Base-by-base conservation (phyloP, 192 early-diverging fungal genomes). In the Backusella psychrophila region DNA sequence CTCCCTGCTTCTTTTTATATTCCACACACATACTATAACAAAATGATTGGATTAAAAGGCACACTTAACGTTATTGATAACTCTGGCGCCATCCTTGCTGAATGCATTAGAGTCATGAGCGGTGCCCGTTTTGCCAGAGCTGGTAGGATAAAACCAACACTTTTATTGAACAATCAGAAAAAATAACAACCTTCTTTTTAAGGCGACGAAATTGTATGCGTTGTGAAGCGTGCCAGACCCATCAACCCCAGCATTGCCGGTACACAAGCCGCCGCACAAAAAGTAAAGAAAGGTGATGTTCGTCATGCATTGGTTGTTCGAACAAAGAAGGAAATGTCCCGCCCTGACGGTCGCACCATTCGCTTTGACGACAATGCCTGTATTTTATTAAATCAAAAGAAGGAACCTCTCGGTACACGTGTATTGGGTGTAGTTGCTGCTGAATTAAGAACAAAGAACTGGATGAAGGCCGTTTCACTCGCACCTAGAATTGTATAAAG, bases 311-410 rank as follows among this genome's bases (percentile, higher is more conserved):
- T 99, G 12, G 91, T 99, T 36, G 96, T 97, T 44, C 89, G 97
- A 66, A 95, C 95, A 52, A 89, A 90, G 75, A 96, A 95, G 85
- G 94, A 95, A 81, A 93, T 94, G 71, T 81, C 91, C 38, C 90
- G 97, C 46, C 91, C 93, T 19, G 97, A 99, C 75, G 97, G 97
- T 69, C 91, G 93, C 66, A 95, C 93, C 71, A 90, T 97, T 66
- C 89, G 92, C 38, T 99, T 99, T 78, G 97, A 99, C 76, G 97
- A 99, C 81, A 99, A 99, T 80, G 97, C 97, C 17, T 94, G 93
- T 74, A 93, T 99, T 74, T 89, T 99, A 77, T 88, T 99, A 73
- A 97, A 96, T 84, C 94, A 97, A 82, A 90, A 94, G 83, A 92
- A 92, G 49, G 96, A 97, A 80, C 97, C 97, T 56, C 85, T 99